Conservation (phyloP, 1,284 basidiomycete species). For the Ustilago lituana region DNA sequence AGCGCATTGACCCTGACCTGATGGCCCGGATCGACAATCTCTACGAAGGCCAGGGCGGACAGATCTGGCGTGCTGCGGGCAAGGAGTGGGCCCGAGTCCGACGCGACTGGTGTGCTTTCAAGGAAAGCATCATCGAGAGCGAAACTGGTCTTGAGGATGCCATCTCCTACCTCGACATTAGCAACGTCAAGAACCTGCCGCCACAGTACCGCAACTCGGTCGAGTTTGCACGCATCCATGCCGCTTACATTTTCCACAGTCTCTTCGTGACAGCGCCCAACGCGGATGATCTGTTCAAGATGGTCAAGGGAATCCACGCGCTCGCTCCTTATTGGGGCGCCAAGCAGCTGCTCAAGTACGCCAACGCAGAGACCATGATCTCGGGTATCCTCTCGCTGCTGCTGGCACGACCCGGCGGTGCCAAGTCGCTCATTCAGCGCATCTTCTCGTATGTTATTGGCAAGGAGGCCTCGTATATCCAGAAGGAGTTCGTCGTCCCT, state of each 20-base stretch:
- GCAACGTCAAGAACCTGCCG: constrained; percentile 61
- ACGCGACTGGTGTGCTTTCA: constrained; percentile 57
- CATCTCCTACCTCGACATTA: constrained; percentile 55
- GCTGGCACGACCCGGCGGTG: constrained; percentile 63
- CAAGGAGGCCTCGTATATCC: constrained; percentile 51
- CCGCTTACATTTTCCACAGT: constrained; percentile 60
- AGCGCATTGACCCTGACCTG: constrained; percentile 47
- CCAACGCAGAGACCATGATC: constrained; percentile 65
- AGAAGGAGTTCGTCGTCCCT: constrained; percentile 62
- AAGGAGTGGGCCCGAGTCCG: constrained; percentile 54
- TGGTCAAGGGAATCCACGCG: constrained; percentile 60
- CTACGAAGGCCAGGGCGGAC: constrained; percentile 50
- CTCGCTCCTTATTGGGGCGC: constrained; percentile 67
- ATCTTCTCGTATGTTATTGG: constrained; percentile 60
- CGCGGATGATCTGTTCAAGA: constrained; percentile 60
- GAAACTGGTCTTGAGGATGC: constrained; percentile 63
- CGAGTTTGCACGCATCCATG: constrained; percentile 61
- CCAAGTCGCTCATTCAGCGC: constrained; percentile 65
- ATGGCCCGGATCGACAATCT: constrained; percentile 55
- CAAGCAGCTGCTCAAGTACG: constrained; percentile 62
- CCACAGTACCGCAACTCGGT: constrained; percentile 59
- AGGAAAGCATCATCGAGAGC: constrained; percentile 64
- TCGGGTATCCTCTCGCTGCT: constrained; percentile 60
- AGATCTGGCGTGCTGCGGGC: constrained; percentile 57
- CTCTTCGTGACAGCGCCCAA: constrained; percentile 61